Base-by-base conservation (phyloP, 2,329 filamentous ascomycete species). In the Knufia petricola region DNA sequence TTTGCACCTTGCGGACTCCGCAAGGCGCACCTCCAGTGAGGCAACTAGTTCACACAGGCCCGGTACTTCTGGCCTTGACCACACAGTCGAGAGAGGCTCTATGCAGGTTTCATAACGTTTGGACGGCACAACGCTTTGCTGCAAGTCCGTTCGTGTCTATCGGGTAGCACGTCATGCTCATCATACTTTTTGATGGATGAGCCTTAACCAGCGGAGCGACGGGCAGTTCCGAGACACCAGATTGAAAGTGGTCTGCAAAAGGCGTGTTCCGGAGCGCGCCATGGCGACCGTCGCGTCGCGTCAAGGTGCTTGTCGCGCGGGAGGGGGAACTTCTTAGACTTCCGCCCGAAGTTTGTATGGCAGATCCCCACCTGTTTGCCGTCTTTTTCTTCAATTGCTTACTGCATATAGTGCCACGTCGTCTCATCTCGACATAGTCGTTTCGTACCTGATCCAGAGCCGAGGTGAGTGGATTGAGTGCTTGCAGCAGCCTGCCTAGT, bases 291-390 rank as follows among this genome's bases (percentile, higher is more conserved):
- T 15, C 28, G 19, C 10, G 20, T 26, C 39, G n/a, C 19, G 9
- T 26, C 10, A 28, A 12, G 7, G 15, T 42, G n/a, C 13, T 12
- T 42, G 20, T 42, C 39, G 39, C 39, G 39, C 39, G 39, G 39
- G 28, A 42, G 39, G 21, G 19, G 39, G 20, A n/a, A n/a, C 24
- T 15, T 26, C 21, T 19, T 23, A n/a, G 13, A 28, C 39, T 42
- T 42, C 39, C 39, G 39, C 39, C 39, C 39, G 39, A 36, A 24
- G 39, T 26, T 20, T 26, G 23, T n/a, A 42, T 20, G 9, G 20
- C 24, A 26, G 10, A 28, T 9, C 12, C 24, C 13, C 21, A 28
- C 39, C 10, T 15, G 39, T 24, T 20, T 10, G 15, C 39, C 39
- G 28, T 20, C 28, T 26, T 42, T 42, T 19, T 39, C 21, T 37